Percentiles rank a stretch among this genome's conserved stretches.
These are phyloP conservation scores for Trypanosoma lewisi DNA, from an alignment of 208 protist genomes.

Conservation along the genomic window DNA sequence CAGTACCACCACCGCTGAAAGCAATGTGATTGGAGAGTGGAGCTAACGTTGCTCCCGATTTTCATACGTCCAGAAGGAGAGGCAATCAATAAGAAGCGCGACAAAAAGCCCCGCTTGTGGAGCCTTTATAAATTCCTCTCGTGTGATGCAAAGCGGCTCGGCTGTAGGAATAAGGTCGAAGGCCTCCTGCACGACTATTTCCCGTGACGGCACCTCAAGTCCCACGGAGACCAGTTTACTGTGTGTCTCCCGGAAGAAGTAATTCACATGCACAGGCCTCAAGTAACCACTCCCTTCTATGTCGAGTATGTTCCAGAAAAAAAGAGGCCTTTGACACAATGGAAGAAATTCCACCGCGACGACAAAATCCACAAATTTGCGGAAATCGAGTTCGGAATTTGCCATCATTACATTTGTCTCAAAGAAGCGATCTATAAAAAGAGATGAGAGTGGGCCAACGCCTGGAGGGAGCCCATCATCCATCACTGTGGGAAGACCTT, in stretches of 20 bases:
- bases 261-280: constrained; percentile 73
- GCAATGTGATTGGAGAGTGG: neutral
- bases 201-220: constrained; percentile 58
- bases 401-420: constrained; percentile 87
- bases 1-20: too few species aligned
- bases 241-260: constrained; percentile 89
- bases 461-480: constrained; percentile 78
- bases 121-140: constrained; percentile 79
- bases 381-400: constrained; percentile 88
- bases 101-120: constrained; percentile 84
- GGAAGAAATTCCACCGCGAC: constrained; percentile 86
- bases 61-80: constrained; percentile 91
- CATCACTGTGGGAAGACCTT: constrained; percentile 77
- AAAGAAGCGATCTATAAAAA: constrained; percentile 91
- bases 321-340: constrained; percentile 67
- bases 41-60: constrained; percentile 67
- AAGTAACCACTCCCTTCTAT: constrained; percentile 64
- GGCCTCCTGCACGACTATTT: constrained; percentile 86
- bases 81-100: constrained; percentile 83
- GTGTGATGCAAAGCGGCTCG: constrained; percentile 78
- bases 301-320: constrained; percentile 91
- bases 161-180: constrained; percentile 88
- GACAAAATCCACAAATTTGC: constrained; percentile 93
- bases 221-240: constrained; percentile 68
- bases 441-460: constrained; percentile 67